Conservation (phyloP, 495 filamentous ascomycete genomes). For the Cenococcum geophilum region DNA sequence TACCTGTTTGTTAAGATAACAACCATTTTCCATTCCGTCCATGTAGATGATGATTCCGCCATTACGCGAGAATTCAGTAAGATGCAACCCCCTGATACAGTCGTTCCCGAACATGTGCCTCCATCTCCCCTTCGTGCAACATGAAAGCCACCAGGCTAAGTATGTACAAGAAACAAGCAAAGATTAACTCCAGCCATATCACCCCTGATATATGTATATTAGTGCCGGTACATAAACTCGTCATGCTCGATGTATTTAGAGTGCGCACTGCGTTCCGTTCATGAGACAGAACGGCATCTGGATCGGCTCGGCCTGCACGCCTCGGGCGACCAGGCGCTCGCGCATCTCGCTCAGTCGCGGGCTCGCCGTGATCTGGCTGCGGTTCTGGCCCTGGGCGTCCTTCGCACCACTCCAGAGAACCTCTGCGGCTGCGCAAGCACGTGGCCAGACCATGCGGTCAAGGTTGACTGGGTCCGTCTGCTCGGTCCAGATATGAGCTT, state of each 20-base stretch:
- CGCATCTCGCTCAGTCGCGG: constrained; percentile 64
- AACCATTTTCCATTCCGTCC: no score
- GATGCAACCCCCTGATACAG: no score
- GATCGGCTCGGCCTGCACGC: constrained; percentile 54
- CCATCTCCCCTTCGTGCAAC: no score
- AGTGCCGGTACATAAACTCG: no score
- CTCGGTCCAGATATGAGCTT: constrained; percentile 73
- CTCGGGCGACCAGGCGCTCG: constrained; percentile 61
- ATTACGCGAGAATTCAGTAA: no score
- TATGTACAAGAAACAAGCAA: no score
- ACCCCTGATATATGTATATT: no score
- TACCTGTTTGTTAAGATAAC: no score
- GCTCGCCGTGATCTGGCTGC: constrained; percentile 57
- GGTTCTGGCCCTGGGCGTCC: constrained; percentile 54
- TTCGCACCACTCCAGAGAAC: constrained; percentile 66
- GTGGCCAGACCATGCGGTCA: constrained; percentile 68
- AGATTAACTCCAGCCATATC: no score
- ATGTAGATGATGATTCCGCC: no score
- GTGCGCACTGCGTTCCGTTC: constrained; percentile 36
- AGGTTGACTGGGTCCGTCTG: constrained; percentile 64
- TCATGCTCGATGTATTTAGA: background rate
- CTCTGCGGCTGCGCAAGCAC: constrained; percentile 62
- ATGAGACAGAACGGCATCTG: constrained; percentile 50
- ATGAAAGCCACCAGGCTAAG: no score
- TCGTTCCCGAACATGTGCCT: no score